A percentile compares a stretch with the other conserved stretches of the same genome.
These are phyloP conservation scores for Ceratocystis huliohia DNA, from an alignment of 2,329 filamentous ascomycete genomes.

Conservation along the genomic window DNA sequence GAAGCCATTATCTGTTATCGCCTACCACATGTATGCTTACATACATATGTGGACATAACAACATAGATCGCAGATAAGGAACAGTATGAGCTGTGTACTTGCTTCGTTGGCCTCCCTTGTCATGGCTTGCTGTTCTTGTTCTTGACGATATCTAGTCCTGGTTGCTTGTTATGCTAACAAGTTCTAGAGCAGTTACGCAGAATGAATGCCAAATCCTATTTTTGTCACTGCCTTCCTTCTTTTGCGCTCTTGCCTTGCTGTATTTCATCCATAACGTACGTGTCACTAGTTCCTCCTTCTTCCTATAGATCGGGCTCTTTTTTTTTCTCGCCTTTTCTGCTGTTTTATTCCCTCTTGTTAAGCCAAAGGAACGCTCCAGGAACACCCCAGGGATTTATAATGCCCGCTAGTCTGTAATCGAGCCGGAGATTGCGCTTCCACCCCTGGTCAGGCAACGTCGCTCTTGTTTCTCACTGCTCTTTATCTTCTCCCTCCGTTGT, in stretches of 20 bases:
- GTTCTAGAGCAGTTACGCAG: not conserved
- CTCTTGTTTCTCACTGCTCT: not conserved
- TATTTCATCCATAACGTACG: too few species aligned
- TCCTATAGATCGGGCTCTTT: not conserved
- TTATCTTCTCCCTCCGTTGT: not conserved
- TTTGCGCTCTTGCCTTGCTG: not conserved
- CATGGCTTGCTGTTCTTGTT: too few species aligned
- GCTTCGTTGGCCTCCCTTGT: too few species aligned
- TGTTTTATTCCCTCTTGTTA: not conserved
- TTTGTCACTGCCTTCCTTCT: not conserved
- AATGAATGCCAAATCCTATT: not conserved
- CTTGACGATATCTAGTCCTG: too few species aligned
- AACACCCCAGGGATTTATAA: not conserved
- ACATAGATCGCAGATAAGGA: too few species aligned
- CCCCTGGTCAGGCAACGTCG: not conserved
- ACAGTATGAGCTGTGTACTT: too few species aligned
- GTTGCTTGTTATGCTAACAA: too few species aligned
- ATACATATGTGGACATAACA: too few species aligned
- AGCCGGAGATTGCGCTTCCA: slow-evolving; percentile 2
- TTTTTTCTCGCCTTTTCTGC: not conserved
- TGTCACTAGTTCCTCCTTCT: not conserved
- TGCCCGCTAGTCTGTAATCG: not conserved
- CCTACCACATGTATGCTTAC: too few species aligned
- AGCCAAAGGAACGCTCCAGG: not conserved
- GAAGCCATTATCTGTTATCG: not conserved